phyloP scores from a whole-genome alignment of 352 stramenopile genomes.

The Phytophthora macrochlamydospora region DNA sequence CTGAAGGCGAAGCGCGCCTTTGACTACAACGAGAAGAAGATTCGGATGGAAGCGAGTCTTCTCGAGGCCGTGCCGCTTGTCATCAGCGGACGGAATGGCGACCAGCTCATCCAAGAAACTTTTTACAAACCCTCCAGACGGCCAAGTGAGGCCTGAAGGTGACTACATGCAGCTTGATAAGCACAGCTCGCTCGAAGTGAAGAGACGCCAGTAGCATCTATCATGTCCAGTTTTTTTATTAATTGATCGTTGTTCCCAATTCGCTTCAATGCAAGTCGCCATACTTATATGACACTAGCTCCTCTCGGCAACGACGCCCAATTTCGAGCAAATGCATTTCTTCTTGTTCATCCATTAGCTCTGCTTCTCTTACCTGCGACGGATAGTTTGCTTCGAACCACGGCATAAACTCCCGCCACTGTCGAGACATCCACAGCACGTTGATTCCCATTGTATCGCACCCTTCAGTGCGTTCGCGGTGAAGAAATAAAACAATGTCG shows the following conservation, averaged over 20 bases:
- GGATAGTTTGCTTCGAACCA: neutral
- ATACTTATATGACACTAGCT: neutral
- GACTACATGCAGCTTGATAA: neutral
- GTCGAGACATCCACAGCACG: neutral
- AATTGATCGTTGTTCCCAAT: no score
- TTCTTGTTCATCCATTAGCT: neutral
- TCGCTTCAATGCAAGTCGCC: neutral
- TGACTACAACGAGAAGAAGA: conserved; percentile 71
- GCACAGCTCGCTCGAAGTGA: neutral
- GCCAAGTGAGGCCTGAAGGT: conserved; percentile 9
- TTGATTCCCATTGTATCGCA: neutral
- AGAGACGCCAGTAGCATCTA: neutral
- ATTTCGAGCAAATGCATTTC: neutral
- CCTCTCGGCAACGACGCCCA: neutral
- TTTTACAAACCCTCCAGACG: conserved; percentile 37
- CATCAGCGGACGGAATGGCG: conserved; percentile 78
- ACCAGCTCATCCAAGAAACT: conserved; percentile 73
- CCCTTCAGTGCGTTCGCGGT: neutral
- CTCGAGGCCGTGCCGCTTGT: conserved; percentile 60
- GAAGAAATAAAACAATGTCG: neutral
- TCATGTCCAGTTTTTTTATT: conserved; percentile 6
- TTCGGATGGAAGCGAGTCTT: conserved; percentile 55
- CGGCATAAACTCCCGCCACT: neutral
- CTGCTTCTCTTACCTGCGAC: neutral
- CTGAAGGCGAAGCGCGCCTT: conserved; percentile 70